A percentile compares a stretch with the other conserved stretches of the same genome.
Evolutionary conservation across 345 rosid species (phyloP).

Genomic region (Turnera subulata): DNA sequence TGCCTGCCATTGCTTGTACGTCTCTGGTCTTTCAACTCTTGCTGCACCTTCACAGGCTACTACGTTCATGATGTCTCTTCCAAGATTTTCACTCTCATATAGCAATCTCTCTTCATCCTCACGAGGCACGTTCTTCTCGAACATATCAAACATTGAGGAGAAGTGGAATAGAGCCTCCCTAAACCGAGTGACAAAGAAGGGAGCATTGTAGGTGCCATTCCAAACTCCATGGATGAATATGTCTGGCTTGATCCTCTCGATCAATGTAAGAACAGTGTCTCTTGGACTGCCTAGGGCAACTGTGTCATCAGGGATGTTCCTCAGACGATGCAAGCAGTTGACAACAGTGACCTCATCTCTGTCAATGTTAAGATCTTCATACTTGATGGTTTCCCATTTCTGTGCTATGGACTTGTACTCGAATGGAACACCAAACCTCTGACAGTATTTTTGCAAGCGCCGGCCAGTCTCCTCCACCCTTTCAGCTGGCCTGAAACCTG

Average conservation of each 20-base stretch:
- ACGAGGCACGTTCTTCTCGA: slow-evolving; percentile 40
- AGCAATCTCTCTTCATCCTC: slow-evolving; percentile 46
- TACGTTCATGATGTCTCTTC: slow-evolving; percentile 46
- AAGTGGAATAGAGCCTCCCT: slow-evolving; percentile 53
- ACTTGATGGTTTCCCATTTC: slow-evolving; percentile 50
- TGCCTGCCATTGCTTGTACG: slow-evolving; percentile 40
- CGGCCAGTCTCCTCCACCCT: slow-evolving; percentile 51
- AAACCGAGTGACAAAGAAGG: slow-evolving; percentile 52
- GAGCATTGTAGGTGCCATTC: slow-evolving; percentile 42
- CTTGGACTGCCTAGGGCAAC: slow-evolving; percentile 40
- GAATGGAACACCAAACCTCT: slow-evolving; percentile 45
- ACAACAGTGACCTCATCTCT: slow-evolving; percentile 46
- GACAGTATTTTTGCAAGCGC: slow-evolving; percentile 42
- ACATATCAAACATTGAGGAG: slow-evolving; percentile 46
- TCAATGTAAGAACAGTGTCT: slow-evolving; percentile 39
- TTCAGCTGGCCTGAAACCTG: slow-evolving; percentile 49
- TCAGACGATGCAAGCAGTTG: slow-evolving; percentile 33
- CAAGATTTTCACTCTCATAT: slow-evolving; percentile 43
- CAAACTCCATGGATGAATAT: slow-evolving; percentile 41
- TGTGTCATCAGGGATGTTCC: slow-evolving; percentile 54
- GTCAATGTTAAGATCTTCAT: slow-evolving; percentile 48
- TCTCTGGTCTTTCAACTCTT: slow-evolving; percentile 39
- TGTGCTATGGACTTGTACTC: slow-evolving; percentile 55
- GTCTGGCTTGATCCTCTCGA: slow-evolving; percentile 40
- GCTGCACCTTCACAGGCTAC: slow-evolving; percentile 52